Evolutionary conservation across 352 stramenopile genomes (phyloP), one percentile per base, ranked within the genome.

Genomic region (Pythium guiyangense): DNA sequence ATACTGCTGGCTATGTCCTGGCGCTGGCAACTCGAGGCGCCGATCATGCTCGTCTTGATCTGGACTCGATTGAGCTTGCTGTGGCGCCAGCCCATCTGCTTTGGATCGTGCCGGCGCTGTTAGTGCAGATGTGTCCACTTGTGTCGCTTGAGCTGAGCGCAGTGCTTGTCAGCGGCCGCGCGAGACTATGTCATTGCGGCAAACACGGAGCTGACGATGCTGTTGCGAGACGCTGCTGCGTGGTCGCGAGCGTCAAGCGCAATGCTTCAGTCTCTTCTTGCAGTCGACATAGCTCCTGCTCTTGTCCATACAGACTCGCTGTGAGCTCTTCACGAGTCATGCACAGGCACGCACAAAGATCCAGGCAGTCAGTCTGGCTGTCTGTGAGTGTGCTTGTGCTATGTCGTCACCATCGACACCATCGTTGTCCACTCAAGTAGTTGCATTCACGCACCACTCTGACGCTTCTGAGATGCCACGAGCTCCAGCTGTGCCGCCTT

Each of bases 1-100:
- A 22, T 4, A 12, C 26, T 43, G 17, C 4, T 44, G 25, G 5
- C 8, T 29, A 20, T 25, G 37, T n/a, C 35, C n/a, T 48, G n/a
- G n/a, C 22, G 43, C 43, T 6, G 20, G 18, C 25, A 18, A n/a
- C 26, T 35, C 26, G 39, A 54, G 27, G 37, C n/a, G 63, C 22
- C 17, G 51, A 12, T 37, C 50, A 10, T 68, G 58, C 17, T 62
- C 27, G 25, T 71, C 57, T 50, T 68, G 65, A 2, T 43, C 6
- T 29, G 15, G 31, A 35, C 31, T 10, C 31, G 31, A 20, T 10
- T 12, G 29, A 37, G 25, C 11, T 22, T 34, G 48, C 11, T 44
- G 56, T 31, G 15, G 29, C 18, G 6, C 78, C 79, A 1, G 74
- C 60, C 79, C 79, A 89, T 74, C 79, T 87, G 52, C 54, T 81